Conservation (phyloP, 768 basidiomycete species). For the Naganishia vishniacii region DNA sequence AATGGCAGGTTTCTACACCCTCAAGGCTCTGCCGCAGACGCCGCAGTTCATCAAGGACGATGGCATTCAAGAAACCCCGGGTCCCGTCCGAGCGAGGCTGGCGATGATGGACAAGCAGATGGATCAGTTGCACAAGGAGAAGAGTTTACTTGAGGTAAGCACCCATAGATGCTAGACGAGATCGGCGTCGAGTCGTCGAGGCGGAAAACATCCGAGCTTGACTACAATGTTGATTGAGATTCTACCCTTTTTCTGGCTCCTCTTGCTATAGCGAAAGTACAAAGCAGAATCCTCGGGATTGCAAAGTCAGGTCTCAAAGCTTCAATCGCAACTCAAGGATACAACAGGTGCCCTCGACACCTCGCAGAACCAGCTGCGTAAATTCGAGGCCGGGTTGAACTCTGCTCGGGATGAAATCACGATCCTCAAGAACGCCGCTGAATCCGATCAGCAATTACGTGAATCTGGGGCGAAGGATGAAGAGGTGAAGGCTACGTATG, state of each 20-base stretch:
- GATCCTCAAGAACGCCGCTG: neutral
- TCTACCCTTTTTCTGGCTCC: neutral
- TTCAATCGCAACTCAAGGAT: constrained; percentile 1
- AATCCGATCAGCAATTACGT: neutral
- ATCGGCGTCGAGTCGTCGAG: too few species aligned
- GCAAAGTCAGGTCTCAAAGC: constrained; percentile 4
- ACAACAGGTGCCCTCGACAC: constrained; percentile 16
- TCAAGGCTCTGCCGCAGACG: constrained; percentile 17
- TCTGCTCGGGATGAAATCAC: constrained; percentile 1
- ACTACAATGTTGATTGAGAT: neutral
- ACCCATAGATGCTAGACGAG: too few species aligned
- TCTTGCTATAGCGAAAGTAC: constrained; percentile 1
- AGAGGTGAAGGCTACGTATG: constrained; percentile 6
- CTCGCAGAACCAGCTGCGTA: constrained; percentile 15
- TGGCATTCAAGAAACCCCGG: constrained; percentile 21
- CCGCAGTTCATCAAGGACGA: constrained; percentile 21
- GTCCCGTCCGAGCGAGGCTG: constrained; percentile 22
- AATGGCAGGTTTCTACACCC: constrained; percentile 3
- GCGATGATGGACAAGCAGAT: constrained; percentile 25
- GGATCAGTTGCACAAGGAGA: constrained; percentile 20
- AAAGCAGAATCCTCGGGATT: constrained; percentile 14
- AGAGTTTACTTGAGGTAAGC: constrained; percentile 24
- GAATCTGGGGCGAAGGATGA: neutral
- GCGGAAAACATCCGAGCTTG: neutral
- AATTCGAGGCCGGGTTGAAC: neutral